Conservation (phyloP, 2,329 filamentous ascomycete species). For the Microdochium trichocladiopsis region DNA sequence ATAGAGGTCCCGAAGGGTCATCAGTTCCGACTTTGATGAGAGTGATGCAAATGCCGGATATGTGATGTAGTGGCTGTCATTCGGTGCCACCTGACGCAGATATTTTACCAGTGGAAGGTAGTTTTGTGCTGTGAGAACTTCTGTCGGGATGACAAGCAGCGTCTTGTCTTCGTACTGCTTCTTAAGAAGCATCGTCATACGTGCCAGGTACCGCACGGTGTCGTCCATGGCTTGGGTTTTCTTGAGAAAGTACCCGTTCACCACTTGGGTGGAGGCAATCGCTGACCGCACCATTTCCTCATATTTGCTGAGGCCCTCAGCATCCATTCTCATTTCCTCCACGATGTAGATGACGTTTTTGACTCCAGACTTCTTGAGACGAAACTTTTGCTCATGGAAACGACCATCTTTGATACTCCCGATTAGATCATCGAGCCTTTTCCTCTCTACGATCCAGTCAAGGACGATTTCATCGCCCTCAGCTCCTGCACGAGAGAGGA, state of each 20-base stretch:
- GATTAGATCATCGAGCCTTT: slow-evolving; percentile 74
- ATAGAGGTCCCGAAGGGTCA: slow-evolving; percentile 68
- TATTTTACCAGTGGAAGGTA: slow-evolving; percentile 58
- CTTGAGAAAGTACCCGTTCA: slow-evolving; percentile 75
- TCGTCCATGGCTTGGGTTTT: slow-evolving; percentile 70
- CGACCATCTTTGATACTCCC: slow-evolving; percentile 75
- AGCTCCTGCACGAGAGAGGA: slow-evolving; percentile 47
- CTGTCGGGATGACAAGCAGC: slow-evolving; percentile 59
- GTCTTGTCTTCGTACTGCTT: slow-evolving; percentile 53
- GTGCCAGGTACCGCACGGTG: slow-evolving; percentile 66
- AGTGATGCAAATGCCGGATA: slow-evolving; percentile 67
- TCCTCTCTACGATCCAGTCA: slow-evolving; percentile 76
- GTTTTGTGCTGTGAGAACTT: slow-evolving; percentile 53
- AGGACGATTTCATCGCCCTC: slow-evolving; percentile 66
- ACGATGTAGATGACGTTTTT: slow-evolving; percentile 73
- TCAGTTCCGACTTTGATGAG: slow-evolving; percentile 66
- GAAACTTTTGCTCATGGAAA: slow-evolving; percentile 81
- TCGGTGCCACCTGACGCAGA: slow-evolving; percentile 44
- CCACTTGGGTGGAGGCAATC: slow-evolving; percentile 70
- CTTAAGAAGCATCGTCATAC: slow-evolving; percentile 64
- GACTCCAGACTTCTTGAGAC: slow-evolving; percentile 64
- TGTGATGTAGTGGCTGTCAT: slow-evolving; percentile 51
- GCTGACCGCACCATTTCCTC: slow-evolving; percentile 64
- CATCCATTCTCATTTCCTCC: slow-evolving; percentile 61
- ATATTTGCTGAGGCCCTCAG: slow-evolving; percentile 45